Evolutionary conservation across 768 basidiomycete genomes (phyloP), one percentile per base, ranked within the genome.

Genomic region (Glaciozyma antarctica): DNA sequence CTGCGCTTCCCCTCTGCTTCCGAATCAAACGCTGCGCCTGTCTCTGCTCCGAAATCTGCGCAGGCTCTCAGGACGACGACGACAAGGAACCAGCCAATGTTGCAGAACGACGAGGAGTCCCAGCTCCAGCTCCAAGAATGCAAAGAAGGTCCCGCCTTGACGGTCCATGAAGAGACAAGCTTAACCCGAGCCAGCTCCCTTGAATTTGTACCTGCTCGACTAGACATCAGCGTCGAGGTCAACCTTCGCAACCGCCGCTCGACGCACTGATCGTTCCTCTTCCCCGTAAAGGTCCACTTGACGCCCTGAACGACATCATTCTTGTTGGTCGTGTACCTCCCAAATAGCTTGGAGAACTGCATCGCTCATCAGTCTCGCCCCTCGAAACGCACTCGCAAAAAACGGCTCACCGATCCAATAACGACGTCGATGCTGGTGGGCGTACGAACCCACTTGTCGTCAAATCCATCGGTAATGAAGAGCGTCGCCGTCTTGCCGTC

Each of bases 401-500:
- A 41, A 17, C 9, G 17, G 52, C 60, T n/a, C 13, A 65, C 64
- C 0, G 63, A 21, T 34, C 48, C 32, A 47, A 64, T 57, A 13
- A 68, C 44, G 41, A 66, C 49, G 57, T 70, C 72, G 13, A 70
- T 60, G 13, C 44, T 51, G 3, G 28, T 45, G 2, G 71, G 66
- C 0, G 63, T 67, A 19, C 51, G 55, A 3, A 72, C 69, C 64
- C 66, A 68, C 44, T 61, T 30, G 24, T 65, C 62, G 52, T 70
- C 72, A 38, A 74, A 74, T 0, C 54, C 73, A 61, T 74, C 73
- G 41, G 62, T 62, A 57, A 72, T 49, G 52, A 62, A 64, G 5
- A 64, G 47, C 12, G 62, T 71, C 16, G 45, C 19, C 7, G 60
- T 41, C 34, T 53, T 62, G 2, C 73, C 73, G 43, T 53, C 55